Evolutionary conservation across 495 filamentous ascomycete genomes (phyloP), one percentile per base, ranked within the genome.

Genomic region (Lindgomyces ingoldianus): DNA sequence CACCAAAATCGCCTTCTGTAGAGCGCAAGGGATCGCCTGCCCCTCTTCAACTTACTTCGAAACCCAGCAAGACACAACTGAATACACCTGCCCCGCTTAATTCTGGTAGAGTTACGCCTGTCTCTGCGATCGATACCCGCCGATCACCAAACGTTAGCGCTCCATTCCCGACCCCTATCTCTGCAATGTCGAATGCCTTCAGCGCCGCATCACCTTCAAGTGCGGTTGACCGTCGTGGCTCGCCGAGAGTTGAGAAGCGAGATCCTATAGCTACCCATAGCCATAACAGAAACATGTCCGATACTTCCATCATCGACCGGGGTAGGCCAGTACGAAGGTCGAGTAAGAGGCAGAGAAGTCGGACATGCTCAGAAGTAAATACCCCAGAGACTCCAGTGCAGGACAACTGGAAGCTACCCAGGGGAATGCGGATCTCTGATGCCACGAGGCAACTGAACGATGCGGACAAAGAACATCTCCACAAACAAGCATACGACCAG

Each of bases 401-500:
- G 21, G 72, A 71, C 53, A 61, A 64, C 72, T 70, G 65, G 75
- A 71, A 76, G 25, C 74, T 90, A 2, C 87, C 87, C 11, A 75
- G 75, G 50, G 87, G 87, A 0, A 79, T 81, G 72, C 81, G 79
- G 57, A 74, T 83, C 1, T 72, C 68, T 14, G 80, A 87, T 10
- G 87, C 84, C 0, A 72, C 18, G 72, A 68, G 24, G 73, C 75
- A 46, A 63, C 88, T 68, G 55, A 74, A 77, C 36, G 73, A 80
- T 8, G 59, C 69, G 0, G 87, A 90, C 36, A 73, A 87, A 26
- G 75, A 78, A 39, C 74, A 72, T 4, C 65, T 91, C 8, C 82
- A 82, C 50, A 80, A 80, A 64, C 86, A 89, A 71, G 88, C 88
- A 3, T 74, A 82, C 14, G 81, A 81, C 26, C 86, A 89, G 70